phyloP scores from a whole-genome alignment of 73 alveolate species.

The Loxodes magnus region DNA sequence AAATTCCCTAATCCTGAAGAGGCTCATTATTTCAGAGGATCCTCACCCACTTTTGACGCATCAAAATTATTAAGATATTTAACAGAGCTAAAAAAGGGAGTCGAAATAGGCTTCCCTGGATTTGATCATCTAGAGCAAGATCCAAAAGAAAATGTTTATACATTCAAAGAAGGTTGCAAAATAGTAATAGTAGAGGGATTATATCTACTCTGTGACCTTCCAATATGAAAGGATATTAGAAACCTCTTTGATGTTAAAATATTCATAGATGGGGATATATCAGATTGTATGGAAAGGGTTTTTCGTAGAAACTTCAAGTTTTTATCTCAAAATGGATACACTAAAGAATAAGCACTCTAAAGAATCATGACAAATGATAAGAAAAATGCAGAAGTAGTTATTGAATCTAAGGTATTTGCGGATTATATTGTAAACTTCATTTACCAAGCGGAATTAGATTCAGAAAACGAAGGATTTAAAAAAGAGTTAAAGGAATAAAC shows the following conservation, averaged over 20 bases:
- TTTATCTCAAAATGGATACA: neutral
- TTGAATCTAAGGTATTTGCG: neutral
- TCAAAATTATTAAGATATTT: neutral
- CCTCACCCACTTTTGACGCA: neutral
- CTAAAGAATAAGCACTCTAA: neutral
- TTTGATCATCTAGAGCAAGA: neutral
- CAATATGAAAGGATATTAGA: neutral
- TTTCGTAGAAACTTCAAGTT: neutral
- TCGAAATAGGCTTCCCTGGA: neutral
- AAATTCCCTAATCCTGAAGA: conserved; percentile 1
- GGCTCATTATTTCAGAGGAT: neutral
- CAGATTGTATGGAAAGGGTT: neutral
- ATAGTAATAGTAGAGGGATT: neutral
- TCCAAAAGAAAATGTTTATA: neutral
- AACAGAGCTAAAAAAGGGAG: neutral
- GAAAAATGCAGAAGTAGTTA: neutral
- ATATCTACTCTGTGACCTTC: neutral
- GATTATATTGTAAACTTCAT: too few relatives aligned
- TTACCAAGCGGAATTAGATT: too few relatives aligned
- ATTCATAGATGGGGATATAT: neutral
- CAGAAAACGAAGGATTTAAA: too few relatives aligned
- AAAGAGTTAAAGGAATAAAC: too few relatives aligned
- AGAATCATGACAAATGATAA: neutral
- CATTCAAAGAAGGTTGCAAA: too few relatives aligned
- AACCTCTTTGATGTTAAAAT: neutral